These are phyloP conservation scores for Triangularia verruculosa DNA, from an alignment of 2,329 filamentous ascomycete genomes.

Conservation along the genomic window DNA sequence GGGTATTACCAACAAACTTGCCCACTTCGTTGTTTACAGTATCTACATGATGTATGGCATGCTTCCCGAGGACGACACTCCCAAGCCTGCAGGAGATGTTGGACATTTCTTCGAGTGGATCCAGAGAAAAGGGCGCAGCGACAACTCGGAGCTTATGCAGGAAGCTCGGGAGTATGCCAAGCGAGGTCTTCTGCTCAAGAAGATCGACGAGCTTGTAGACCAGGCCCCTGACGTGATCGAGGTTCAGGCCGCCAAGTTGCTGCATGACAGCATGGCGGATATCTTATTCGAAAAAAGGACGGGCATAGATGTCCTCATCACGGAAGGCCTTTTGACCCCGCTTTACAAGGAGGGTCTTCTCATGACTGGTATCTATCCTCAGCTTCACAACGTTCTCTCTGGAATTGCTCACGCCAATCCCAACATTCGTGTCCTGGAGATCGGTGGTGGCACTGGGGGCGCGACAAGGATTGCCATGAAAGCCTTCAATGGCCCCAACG, in stretches of 20 bases:
- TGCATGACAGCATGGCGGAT: constrained; percentile 21
- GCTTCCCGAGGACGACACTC: background rate
- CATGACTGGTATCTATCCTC: constrained; percentile 21
- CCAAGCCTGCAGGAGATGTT: constrained; percentile 4
- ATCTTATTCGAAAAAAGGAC: constrained; percentile 21
- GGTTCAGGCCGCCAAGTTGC: constrained; percentile 4
- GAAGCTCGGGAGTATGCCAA: constrained; percentile 4
- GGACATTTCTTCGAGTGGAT: constrained; percentile 10
- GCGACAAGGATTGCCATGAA: constrained; percentile 6
- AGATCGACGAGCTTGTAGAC: constrained; percentile 4
- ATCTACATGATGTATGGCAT: constrained; percentile 1
- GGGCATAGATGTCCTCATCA: constrained; percentile 16
- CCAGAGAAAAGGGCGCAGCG: background rate
- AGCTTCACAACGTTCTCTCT: constrained; percentile 14
- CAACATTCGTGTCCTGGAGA: constrained; percentile 4
- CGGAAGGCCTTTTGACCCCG: constrained; percentile 18
- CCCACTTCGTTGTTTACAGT: constrained; percentile 3
- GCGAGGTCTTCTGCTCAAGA: constrained; percentile 1
- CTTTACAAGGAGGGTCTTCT: constrained; percentile 22
- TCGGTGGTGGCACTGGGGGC: constrained; percentile 8
- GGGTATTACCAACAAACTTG: constrained; percentile 10
- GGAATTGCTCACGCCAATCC: constrained; percentile 2
- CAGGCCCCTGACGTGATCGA: constrained; percentile 4
- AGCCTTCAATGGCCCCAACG: constrained; percentile 3
- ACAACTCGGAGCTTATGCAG: constrained; percentile 7